A percentile compares a stretch with the other conserved stretches of the same genome.
Evolutionary conservation across 805 yeast genomes (phyloP).

Genomic region (Starmerella bombicola): DNA sequence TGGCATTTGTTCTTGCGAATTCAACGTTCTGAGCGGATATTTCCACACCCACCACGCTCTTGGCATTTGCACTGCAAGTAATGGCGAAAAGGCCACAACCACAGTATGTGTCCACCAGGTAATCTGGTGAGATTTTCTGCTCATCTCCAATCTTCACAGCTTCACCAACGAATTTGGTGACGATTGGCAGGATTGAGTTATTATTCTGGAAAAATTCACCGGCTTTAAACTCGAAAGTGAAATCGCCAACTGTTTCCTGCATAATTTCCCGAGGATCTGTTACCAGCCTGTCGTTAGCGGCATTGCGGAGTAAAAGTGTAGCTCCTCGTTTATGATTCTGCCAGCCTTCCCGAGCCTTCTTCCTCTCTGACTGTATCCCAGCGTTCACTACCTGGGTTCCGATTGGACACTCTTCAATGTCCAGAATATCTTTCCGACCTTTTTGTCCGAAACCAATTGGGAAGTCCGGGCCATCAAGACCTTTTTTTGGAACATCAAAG

Average conservation of each 20-base stretch:
- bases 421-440: constrained; percentile 58
- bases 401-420: constrained; percentile 86
- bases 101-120: constrained; percentile 87
- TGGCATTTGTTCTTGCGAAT: constrained; percentile 75
- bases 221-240: constrained; percentile 75
- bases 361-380: constrained; percentile 62
- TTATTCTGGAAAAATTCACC: constrained; percentile 96
- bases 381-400: constrained; percentile 69
- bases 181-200: constrained; percentile 75
- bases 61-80: constrained; percentile 71
- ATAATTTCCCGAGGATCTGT: constrained; percentile 70
- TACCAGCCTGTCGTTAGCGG: constrained; percentile 45
- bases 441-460: constrained; percentile 81
- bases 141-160: constrained; percentile 38
- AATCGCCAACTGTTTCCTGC: constrained; percentile 52
- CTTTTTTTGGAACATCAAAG: constrained; percentile 58
- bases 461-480: constrained; percentile 27
- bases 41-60: constrained; percentile 83
- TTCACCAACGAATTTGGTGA: constrained; percentile 66
- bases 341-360: constrained; percentile 37
- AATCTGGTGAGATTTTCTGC: constrained; percentile 37
- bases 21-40: constrained; percentile 81
- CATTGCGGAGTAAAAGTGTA: constrained; percentile 59
- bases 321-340: constrained; percentile 62
- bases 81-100: constrained; percentile 91